Conservation (phyloP, 257 asterid genomes). For the Plantago ovata region DNA sequence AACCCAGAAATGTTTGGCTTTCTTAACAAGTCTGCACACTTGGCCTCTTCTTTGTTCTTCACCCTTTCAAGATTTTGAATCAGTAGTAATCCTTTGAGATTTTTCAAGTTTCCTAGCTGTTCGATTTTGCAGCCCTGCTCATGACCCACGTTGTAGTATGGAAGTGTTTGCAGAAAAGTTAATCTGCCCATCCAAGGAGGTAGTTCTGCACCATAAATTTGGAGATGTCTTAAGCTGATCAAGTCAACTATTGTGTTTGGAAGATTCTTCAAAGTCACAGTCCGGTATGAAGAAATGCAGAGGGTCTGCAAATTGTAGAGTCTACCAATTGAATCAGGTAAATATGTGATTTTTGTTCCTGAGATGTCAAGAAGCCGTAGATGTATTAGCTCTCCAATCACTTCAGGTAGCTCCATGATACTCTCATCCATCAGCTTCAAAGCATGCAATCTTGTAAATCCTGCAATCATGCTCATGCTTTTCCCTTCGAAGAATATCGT, state of each 20-base stretch:
- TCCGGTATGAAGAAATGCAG: neutral
- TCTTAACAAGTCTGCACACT: slow-evolving; percentile 13
- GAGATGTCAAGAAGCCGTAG: slow-evolving; percentile 27
- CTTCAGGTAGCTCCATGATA: neutral
- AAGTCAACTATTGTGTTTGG: slow-evolving; percentile 16
- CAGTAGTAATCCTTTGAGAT: slow-evolving; percentile 16
- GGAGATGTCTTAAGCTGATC: slow-evolving; percentile 27
- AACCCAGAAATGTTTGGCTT: slow-evolving; percentile 17
- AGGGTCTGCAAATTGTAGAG: slow-evolving; percentile 31
- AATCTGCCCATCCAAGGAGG: slow-evolving; percentile 21
- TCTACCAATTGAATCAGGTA: slow-evolving; percentile 18
- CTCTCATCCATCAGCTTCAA: neutral
- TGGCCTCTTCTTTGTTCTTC: slow-evolving; percentile 20
- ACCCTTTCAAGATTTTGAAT: slow-evolving; percentile 25
- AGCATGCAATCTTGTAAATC: slow-evolving; percentile 19
- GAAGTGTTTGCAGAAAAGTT: slow-evolving; percentile 22
- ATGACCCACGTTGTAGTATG: slow-evolving; percentile 8
- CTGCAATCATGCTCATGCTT: neutral
- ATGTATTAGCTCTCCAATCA: slow-evolving; percentile 22
- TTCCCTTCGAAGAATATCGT: slow-evolving; percentile 9
- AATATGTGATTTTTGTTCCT: neutral
- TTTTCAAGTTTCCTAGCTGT: slow-evolving; percentile 26
- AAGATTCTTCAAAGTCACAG: neutral
- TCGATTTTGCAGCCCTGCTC: slow-evolving; percentile 17
- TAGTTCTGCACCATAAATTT: neutral